Evolutionary conservation across 1,284 basidiomycete species (phyloP).

Genomic region (Ceratobasidium sp.): DNA sequence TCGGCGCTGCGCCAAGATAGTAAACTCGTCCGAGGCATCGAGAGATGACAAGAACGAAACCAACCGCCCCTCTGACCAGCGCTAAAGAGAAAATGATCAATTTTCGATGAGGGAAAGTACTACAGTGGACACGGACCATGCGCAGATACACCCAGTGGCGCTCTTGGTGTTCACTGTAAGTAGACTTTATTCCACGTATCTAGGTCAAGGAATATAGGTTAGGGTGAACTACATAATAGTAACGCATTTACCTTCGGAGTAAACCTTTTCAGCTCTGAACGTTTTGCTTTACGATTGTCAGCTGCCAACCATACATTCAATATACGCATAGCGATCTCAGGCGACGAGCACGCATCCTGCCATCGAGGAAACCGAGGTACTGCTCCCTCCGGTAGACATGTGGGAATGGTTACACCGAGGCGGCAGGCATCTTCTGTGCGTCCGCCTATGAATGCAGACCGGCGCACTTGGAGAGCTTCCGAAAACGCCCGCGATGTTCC

Average conservation of each 20-base stretch:
- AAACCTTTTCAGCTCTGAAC: conserved; percentile 37
- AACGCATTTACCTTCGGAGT: conserved; percentile 29
- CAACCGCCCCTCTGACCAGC: conserved; percentile 26
- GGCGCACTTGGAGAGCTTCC: conserved; percentile 34
- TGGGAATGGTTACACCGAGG: conserved; percentile 23
- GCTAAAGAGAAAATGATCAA: conserved; percentile 6
- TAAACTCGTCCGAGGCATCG: conserved; percentile 30
- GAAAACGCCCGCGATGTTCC: conserved; percentile 31
- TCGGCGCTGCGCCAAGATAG: conserved; percentile 16
- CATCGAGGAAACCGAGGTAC: conserved; percentile 41
- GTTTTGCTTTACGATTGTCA: conserved; percentile 41
- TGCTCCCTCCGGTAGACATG: conserved; percentile 22
- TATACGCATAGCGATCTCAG: conserved; percentile 43
- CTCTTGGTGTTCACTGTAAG: conserved; percentile 43
- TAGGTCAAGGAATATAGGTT: neutral
- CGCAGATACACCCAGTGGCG: conserved; percentile 43
- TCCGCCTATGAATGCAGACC: conserved; percentile 34
- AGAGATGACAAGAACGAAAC: conserved; percentile 17
- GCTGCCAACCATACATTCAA: conserved; percentile 40
- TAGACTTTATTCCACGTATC: conserved; percentile 31
- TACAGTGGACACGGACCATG: conserved; percentile 14
- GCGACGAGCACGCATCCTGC: conserved; percentile 36
- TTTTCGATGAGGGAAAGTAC: neutral
- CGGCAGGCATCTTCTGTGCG: conserved; percentile 8
- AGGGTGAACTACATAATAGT: neutral